Base-by-base conservation (phyloP, 306 rosid species). In the Potentilla sterilis region DNA sequence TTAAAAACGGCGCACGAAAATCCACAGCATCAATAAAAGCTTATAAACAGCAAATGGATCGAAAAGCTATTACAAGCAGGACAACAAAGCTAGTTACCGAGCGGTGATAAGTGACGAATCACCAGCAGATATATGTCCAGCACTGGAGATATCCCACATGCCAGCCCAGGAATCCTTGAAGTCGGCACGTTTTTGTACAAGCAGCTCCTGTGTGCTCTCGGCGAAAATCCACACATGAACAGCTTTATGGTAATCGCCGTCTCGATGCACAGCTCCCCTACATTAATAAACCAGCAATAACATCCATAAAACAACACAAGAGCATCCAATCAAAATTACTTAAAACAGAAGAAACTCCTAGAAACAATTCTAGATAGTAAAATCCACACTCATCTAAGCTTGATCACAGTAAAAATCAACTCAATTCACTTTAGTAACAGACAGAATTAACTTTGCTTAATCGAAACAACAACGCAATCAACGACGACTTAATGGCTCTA, bases 221-320 rank as follows among this genome's bases (percentile, higher is more conserved):
- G 96, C 89, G 68, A 80, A 95, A 73, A 95, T 88, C 96, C 98
- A 92, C 58, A 90, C 90, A 54, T 95, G 98, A 76, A 92, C 98
- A n/a, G 92, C 93, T 51, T 96, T 85, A 77, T 95, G 98, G 87
- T 92, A 95, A 81, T 95, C 97, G 68, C 98, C 98, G 58, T 95
- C 96, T 64, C 92, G 88, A 86, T 90, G 98, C 80, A 92, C 92
- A 49, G 79, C 83, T 38, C 88, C 83, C 77, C 98, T 93, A 72
- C 62, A 80, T 2, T 62, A 80, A 0, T 59, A 6, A n/a, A n/a
- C n/a, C 40, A 18, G 43, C 62, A 72, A 66, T 3, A 48, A 46
- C 19, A 66, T 54, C 38, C 61, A 42, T 12, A 9, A 3, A 57
- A 69, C 52, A 48, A 48, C 52, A 48, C 19, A 48, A 15, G 19